Conservation (phyloP, 805 yeast genomes). For the Ogataea minuta region DNA sequence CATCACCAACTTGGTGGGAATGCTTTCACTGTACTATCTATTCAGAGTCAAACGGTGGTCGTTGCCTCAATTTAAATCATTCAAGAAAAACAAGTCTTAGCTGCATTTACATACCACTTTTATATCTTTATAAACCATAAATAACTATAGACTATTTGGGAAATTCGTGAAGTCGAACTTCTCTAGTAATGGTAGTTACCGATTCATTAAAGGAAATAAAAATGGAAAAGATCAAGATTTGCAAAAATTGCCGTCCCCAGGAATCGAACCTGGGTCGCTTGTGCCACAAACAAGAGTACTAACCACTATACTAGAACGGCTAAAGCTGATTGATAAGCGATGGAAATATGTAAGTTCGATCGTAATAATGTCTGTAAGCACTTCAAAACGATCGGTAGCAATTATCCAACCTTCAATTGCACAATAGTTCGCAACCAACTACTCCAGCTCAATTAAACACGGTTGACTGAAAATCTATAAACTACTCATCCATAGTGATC, state of each 20-base stretch:
- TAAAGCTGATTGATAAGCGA: not conserved
- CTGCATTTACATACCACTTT: no score
- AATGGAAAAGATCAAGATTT: no score
- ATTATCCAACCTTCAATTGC: no score
- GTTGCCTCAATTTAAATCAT: slow-evolving; percentile 1
- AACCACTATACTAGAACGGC: slow-evolving; percentile 33
- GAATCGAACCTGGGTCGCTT: slow-evolving; percentile 31
- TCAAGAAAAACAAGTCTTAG: not conserved
- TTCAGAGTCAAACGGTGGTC: slow-evolving; percentile 31
- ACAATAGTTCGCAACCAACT: no score
- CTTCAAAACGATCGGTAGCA: no score
- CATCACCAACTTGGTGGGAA: slow-evolving; percentile 45
- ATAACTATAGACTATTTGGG: no score
- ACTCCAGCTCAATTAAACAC: no score
- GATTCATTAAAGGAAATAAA: no score
- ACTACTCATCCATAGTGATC: slow-evolving; percentile 31
- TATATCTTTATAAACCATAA: no score
- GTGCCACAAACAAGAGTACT: slow-evolving; percentile 32
- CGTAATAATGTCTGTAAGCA: no score
- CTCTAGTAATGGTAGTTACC: no score
- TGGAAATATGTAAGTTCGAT: not conserved
- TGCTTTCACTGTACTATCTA: slow-evolving; percentile 36
- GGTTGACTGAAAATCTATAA: slow-evolving; percentile 1
- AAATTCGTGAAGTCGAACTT: no score
- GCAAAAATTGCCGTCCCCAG: slow-evolving; percentile 25